Percentiles rank a stretch among this genome's conserved stretches.
These are phyloP conservation scores for Calonectria leucothoes DNA, from an alignment of 2,329 filamentous ascomycete species.

Conservation along the genomic window DNA sequence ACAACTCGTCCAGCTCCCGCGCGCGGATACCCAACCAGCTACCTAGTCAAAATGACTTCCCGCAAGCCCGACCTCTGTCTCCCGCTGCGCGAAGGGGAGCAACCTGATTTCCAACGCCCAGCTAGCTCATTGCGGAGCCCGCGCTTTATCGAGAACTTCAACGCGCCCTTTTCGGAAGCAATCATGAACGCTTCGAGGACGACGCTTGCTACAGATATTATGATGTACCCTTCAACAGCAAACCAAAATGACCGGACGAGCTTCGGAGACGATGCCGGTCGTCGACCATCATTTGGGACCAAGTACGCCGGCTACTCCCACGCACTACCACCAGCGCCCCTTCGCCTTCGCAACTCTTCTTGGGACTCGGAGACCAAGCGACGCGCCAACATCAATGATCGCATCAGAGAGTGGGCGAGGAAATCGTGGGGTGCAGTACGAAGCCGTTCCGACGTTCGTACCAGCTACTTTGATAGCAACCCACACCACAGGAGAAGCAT, in stretches of 20 bases:
- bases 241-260: conserved; percentile 39
- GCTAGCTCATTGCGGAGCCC: conserved; percentile 42
- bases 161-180: conserved; percentile 51
- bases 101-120: conserved; percentile 33
- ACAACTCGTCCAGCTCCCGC: neutral
- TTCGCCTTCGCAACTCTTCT: conserved; percentile 40
- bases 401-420: conserved; percentile 49
- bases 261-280: conserved; percentile 37
- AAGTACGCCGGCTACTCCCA: conserved; percentile 1
- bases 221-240: conserved; percentile 40
- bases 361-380: conserved; percentile 43
- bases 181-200: conserved; percentile 47
- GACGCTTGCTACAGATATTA: conserved; percentile 41
- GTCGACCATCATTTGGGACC: conserved; percentile 22
- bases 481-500: conserved; percentile 31
- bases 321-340: conserved; percentile 22
- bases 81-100: conserved; percentile 39
- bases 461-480: conserved; percentile 34
- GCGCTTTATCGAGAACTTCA: conserved; percentile 52
- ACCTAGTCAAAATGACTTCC: conserved; percentile 40
- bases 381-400: conserved; percentile 46
- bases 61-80: conserved; percentile 42
- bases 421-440: conserved; percentile 44
- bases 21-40: conserved; percentile 22
- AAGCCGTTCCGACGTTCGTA: conserved; percentile 38